Conservation (phyloP, 1,139 yeast genomes). For the Magnusiomyces tetraspermus region DNA sequence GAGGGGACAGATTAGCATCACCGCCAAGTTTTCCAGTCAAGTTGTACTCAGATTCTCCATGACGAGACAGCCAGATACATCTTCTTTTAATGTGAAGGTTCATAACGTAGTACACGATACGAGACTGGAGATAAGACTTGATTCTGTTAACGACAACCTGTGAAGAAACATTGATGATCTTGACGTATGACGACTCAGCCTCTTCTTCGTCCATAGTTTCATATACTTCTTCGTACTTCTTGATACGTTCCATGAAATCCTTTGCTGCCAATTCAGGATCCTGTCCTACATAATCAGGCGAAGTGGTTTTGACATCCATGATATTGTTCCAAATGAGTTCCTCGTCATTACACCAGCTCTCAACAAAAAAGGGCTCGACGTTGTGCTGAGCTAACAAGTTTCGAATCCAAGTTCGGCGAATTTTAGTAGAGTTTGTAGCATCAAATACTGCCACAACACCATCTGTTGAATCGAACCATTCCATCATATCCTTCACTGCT, state of each 20-base stretch:
- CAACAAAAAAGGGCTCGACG: conserved; percentile 85
- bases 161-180: conserved; percentile 75
- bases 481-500: conserved; percentile 77
- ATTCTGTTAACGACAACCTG: conserved; percentile 83
- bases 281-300: conserved; percentile 73
- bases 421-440: conserved; percentile 71
- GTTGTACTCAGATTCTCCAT: conserved; percentile 89
- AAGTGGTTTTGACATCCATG: conserved; percentile 72
- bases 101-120: conserved; percentile 94
- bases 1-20: conserved; percentile 74
- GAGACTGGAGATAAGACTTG: conserved; percentile 78
- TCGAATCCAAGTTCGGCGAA: conserved; percentile 58
- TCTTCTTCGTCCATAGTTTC: conserved; percentile 57
- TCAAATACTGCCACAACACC: conserved; percentile 91
- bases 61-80: conserved; percentile 85
- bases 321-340: conserved; percentile 71
- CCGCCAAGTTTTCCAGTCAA: conserved; percentile 95
- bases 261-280: conserved; percentile 63
- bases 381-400: conserved; percentile 53
- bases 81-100: conserved; percentile 89
- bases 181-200: conserved; percentile 56
- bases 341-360: conserved; percentile 81
- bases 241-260: conserved; percentile 67
- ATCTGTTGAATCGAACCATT: conserved; percentile 71
- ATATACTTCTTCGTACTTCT: conserved; percentile 62